Percentiles rank a stretch among this genome's conserved stretches.
Conservation (phyloP, 768 basidiomycete genomes). For the Termitomyces sp. region DNA sequence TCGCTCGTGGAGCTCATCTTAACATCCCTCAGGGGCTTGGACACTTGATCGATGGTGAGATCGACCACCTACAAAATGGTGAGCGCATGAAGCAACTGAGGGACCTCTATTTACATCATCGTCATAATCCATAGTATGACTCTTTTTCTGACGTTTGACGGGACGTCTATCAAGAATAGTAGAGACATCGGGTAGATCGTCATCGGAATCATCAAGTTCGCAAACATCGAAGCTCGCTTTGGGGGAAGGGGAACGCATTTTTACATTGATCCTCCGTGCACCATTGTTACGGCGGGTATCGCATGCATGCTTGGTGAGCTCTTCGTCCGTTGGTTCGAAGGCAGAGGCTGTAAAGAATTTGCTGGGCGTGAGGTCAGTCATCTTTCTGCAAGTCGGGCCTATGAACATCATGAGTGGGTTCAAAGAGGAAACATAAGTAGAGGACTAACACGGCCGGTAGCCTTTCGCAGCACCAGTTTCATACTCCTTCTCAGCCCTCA, state of each 20-base stretch:
- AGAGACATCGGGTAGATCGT: slow-evolving; percentile 46
- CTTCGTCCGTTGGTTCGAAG: slow-evolving; percentile 64
- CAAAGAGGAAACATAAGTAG: background rate
- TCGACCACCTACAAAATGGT: slow-evolving; percentile 12
- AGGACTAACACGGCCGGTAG: slow-evolving; percentile 47
- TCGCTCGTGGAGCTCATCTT: slow-evolving; percentile 17
- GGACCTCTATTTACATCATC: slow-evolving; percentile 5
- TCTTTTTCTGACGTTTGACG: slow-evolving; percentile 29
- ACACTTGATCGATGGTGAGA: slow-evolving; percentile 25
- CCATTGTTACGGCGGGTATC: slow-evolving; percentile 23
- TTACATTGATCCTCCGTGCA: slow-evolving; percentile 14
- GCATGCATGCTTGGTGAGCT: slow-evolving; percentile 38
- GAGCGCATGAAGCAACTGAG: background rate
- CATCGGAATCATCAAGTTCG: slow-evolving; percentile 38
- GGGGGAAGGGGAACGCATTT: slow-evolving; percentile 22
- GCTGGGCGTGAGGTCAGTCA: slow-evolving; percentile 45
- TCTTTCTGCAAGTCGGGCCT: slow-evolving; percentile 68
- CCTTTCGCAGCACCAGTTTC: slow-evolving; percentile 54
- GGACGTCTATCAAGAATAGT: slow-evolving; percentile 28
- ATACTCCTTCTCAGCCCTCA: slow-evolving; percentile 47
- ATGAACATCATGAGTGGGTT: background rate
- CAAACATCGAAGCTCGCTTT: slow-evolving; percentile 22
- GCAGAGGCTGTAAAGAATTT: slow-evolving; percentile 58
- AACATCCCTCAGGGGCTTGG: slow-evolving; percentile 7
- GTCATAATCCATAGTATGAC: slow-evolving; percentile 7